A percentile compares a stretch with the other conserved stretches of the same genome.
These are phyloP conservation scores for Posidonia oceanica DNA, from an alignment of 116 monocot species.

Conservation along the genomic window DNA sequence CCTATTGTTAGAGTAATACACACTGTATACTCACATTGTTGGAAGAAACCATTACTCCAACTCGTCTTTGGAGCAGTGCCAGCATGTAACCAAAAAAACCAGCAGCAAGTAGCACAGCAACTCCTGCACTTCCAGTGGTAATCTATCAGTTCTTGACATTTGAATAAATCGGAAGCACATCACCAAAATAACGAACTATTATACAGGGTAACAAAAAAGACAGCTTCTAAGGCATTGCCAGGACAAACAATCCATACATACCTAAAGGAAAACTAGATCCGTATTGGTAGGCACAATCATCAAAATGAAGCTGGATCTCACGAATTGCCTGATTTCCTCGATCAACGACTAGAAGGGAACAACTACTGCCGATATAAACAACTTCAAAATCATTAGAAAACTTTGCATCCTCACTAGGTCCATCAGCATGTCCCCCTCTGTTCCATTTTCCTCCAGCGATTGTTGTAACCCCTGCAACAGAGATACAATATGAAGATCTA, in stretches of 20 bases:
- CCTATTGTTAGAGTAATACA: background rate
- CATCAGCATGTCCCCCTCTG: slow-evolving; percentile 74
- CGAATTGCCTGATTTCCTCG: slow-evolving; percentile 90
- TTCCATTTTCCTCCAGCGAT: slow-evolving; percentile 90
- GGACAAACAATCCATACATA: slow-evolving; percentile 9
- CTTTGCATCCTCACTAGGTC: slow-evolving; percentile 88
- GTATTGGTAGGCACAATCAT: slow-evolving; percentile 85
- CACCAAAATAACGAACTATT: background rate
- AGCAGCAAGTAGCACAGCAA: slow-evolving; percentile 83
- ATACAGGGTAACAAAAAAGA: background rate
- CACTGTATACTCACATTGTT: slow-evolving; percentile 40
- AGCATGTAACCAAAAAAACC: slow-evolving; percentile 99
- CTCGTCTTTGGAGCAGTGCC: slow-evolving; percentile 76
- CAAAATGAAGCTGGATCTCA: slow-evolving; percentile 90
- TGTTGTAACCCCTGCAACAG: slow-evolving; percentile 66
- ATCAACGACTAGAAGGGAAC: slow-evolving; percentile 85
- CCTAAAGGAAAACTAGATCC: slow-evolving; percentile 72
- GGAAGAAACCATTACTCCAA: slow-evolving; percentile 64
- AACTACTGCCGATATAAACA: slow-evolving; percentile 81
- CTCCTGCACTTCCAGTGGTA: slow-evolving; percentile 27
- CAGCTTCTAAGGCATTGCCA: background rate
- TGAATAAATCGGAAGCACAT: too few species aligned
- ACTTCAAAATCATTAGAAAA: slow-evolving; percentile 92
- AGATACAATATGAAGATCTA: background rate
- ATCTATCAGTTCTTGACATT: background rate